Conservation (phyloP, 768 basidiomycete genomes). For the Butyriboletus loyo region DNA sequence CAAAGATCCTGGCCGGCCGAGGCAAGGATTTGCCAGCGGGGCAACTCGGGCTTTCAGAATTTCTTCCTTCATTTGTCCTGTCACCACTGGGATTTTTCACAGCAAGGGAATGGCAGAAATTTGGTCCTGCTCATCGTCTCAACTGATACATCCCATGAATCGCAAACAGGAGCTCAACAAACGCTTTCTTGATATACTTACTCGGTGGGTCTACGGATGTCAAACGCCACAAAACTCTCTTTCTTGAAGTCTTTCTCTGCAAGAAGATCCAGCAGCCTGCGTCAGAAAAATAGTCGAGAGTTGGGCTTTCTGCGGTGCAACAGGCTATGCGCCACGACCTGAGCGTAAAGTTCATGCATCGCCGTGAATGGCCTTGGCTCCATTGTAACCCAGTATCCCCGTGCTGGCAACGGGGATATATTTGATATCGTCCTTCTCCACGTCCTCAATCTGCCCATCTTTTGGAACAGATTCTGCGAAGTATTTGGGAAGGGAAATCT, state of each 20-base stretch:
- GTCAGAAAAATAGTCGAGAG: constrained; percentile 37
- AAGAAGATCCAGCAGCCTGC: constrained; percentile 38
- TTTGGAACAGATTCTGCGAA: constrained; percentile 41
- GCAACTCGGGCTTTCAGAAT: neutral
- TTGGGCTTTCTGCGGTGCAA: constrained; percentile 40
- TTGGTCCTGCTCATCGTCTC: neutral
- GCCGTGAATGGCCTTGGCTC: constrained; percentile 41
- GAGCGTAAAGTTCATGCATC: constrained; percentile 41
- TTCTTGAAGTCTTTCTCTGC: constrained; percentile 45
- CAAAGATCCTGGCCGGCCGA: neutral
- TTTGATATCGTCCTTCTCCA: constrained; percentile 37
- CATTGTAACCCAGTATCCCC: constrained; percentile 38
- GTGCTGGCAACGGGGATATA: constrained; percentile 34
- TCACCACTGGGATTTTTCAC: neutral
- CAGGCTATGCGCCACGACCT: constrained; percentile 41
- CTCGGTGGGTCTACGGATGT: constrained; percentile 27
- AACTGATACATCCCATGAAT: constrained; percentile 11
- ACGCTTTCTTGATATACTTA: constrained; percentile 35
- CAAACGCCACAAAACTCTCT: constrained; percentile 28
- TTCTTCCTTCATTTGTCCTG: too few relatives aligned
- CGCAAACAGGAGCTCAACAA: constrained; percentile 32
- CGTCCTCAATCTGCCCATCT: constrained; percentile 50
- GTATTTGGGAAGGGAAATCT: constrained; percentile 37
- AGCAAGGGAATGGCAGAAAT: neutral
- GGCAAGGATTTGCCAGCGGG: neutral